Base-by-base conservation (phyloP, 139 green algal species). In the Chlamydomonas asymmetrica region DNA sequence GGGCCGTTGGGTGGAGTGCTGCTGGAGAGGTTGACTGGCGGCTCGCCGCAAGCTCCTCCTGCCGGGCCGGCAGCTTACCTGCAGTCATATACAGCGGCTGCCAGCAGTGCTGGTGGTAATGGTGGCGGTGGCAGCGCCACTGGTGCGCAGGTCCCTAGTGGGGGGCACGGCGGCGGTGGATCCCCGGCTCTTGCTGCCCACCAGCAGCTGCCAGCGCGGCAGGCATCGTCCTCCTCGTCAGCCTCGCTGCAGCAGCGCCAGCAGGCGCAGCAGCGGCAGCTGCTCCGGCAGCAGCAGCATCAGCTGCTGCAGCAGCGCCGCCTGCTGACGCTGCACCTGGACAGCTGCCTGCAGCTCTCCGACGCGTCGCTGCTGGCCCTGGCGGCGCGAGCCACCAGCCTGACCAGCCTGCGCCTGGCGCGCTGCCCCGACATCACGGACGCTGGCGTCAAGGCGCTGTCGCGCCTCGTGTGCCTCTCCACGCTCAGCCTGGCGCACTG, bases 401-500 rank as follows among this genome's bases (percentile, higher is more conserved):
- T 91, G 6, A 87, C 80, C 0, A 84, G 73, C 39, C 75, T 91
- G 57, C 71, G 83, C 0, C 63, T 91, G 8, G 71, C 68, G 22
- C 64, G 83, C 37, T 88, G 82, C 70, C 39, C 40, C 16, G 45
- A 16, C 22, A 57, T 91, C 7, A 91, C 80, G 1, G 76, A 88
- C 57, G 62, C 34, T 37, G 85, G 85, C 0, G 73, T 91, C 57
- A 52, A 43, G 16, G 41, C 73, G 23, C 73, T 91, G 38, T 45
- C 71, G 5, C 63, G 37, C 6, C 66, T 89, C 29, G 73, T 63
- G 27, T 72, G 78, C 63, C 80, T 91, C 64, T 82, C 72, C n/a
- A 79, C 75, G 20, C 76, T 91, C 31, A 87, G 78, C 66, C 71
- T 91, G 37, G 82, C 79, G 41, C 77, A 87, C 50, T 91, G 86